Conservation (phyloP, 441 rosid species). For the Melastoma candidum region DNA sequence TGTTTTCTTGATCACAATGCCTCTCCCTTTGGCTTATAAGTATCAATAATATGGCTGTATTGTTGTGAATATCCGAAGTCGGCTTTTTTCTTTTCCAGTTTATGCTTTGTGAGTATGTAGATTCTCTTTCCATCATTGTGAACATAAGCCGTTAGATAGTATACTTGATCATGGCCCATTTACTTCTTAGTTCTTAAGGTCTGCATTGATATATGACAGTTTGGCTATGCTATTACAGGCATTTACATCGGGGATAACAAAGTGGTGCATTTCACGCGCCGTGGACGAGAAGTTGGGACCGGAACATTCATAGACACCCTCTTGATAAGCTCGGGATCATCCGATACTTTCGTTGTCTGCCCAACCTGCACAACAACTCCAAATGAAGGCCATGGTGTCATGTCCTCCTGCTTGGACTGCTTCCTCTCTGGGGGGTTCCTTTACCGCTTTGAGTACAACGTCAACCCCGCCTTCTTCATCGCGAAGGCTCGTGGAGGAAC, state of each 20-base stretch:
- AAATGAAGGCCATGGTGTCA: constrained; percentile 41
- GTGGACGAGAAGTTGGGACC: constrained; percentile 55
- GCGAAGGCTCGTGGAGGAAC: constrained; percentile 81
- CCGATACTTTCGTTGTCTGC: constrained; percentile 35
- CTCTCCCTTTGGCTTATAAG: too few relatives aligned
- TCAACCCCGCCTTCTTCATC: constrained; percentile 35
- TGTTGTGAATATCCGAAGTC: too few relatives aligned
- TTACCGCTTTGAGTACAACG: constrained; percentile 49
- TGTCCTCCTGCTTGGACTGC: constrained; percentile 62
- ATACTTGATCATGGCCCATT: too few relatives aligned
- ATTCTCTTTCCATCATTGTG: too few relatives aligned
- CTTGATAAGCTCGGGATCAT: constrained; percentile 33
- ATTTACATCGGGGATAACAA: constrained; percentile 54
- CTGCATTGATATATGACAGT: too few relatives aligned
- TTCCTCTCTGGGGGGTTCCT: constrained; percentile 61
- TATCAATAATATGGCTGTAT: too few relatives aligned
- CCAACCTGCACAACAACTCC: constrained; percentile 40
- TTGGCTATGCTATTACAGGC: constrained; percentile 24
- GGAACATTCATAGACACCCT: constrained; percentile 62
- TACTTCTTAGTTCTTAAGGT: too few relatives aligned
- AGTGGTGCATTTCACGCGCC: constrained; percentile 78
- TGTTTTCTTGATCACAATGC: too few relatives aligned
- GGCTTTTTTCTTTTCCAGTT: too few relatives aligned
- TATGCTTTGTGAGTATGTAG: too few relatives aligned
- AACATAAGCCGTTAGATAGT: too few relatives aligned